A percentile compares a stretch with the other conserved stretches of the same genome.
These are phyloP conservation scores for Salvia splendens DNA, from an alignment of 257 asterid genomes.

Conservation along the genomic window DNA sequence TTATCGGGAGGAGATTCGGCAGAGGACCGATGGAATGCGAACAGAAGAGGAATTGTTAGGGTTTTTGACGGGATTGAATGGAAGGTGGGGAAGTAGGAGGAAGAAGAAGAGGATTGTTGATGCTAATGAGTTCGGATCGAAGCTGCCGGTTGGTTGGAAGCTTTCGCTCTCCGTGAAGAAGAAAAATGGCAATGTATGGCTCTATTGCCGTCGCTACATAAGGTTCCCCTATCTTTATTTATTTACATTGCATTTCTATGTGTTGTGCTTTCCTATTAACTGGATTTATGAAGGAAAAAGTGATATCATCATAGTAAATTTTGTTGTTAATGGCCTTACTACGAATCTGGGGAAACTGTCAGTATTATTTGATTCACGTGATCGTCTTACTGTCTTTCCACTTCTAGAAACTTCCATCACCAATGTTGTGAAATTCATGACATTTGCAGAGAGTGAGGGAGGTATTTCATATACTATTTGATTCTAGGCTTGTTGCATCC, in stretches of 20 bases:
- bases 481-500: neutral
- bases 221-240: constrained; percentile 46
- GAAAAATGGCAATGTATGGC: constrained; percentile 59
- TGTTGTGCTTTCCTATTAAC: constrained; percentile 7
- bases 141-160: constrained; percentile 77
- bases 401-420: constrained; percentile 1
- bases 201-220: constrained; percentile 74
- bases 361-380: neutral
- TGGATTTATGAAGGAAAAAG: constrained; percentile 5
- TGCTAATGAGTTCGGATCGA: constrained; percentile 64
- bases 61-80: constrained; percentile 57
- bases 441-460: neutral
- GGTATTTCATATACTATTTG: neutral
- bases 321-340: no score
- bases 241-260: constrained; percentile 5
- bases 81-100: constrained; percentile 83
- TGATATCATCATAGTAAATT: neutral
- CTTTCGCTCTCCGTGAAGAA: constrained; percentile 64
- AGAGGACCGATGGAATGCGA: constrained; percentile 50
- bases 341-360: neutral
- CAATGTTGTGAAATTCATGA: neutral
- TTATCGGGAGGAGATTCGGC: constrained; percentile 50
- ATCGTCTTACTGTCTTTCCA: constrained; percentile 1
- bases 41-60: constrained; percentile 60
- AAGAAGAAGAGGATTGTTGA: constrained; percentile 79